Evolutionary conservation across 2,329 filamentous ascomycete genomes (phyloP).

Genomic region (Aspergillus quadrilineatus): DNA sequence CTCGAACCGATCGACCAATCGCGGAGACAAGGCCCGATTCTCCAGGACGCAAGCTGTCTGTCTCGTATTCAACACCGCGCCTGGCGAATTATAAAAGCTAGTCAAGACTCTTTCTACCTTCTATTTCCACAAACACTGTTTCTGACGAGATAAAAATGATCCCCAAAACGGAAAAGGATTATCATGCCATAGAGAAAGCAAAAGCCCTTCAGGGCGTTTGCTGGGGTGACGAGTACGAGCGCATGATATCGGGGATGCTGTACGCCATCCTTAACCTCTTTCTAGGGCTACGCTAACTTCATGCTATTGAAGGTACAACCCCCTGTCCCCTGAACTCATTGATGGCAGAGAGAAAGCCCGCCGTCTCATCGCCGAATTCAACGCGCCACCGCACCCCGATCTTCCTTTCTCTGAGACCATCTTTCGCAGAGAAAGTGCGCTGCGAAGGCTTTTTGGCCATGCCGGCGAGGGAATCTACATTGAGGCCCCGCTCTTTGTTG

Average conservation of each 20-base stretch:
- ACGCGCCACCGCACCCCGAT: conserved; percentile 7
- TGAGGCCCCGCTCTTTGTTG: conserved; percentile 22
- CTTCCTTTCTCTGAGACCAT: not conserved
- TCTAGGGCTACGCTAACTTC: no score
- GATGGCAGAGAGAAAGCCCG: conserved; percentile 13
- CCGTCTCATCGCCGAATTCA: conserved; percentile 11
- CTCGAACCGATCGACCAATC: not conserved
- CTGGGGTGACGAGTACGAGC: conserved; percentile 15
- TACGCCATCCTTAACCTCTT: not conserved
- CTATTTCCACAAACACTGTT: not conserved
- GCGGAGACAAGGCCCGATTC: not conserved
- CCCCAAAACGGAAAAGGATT: not conserved
- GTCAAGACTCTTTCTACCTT: no score
- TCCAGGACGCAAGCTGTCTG: not conserved
- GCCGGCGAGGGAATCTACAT: conserved; percentile 16
- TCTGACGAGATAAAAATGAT: not conserved
- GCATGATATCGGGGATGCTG: conserved; percentile 18
- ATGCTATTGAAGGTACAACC: conserved; percentile 8
- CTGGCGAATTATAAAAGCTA: not conserved
- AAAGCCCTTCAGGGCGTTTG: not conserved
- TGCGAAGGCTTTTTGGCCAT: conserved; percentile 16
- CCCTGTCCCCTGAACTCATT: conserved; percentile 13
- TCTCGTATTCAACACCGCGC: not conserved
- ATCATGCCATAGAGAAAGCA: not conserved
- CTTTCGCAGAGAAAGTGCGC: not conserved